These are phyloP conservation scores for Ilex asprella DNA, from an alignment of 257 asterid species.

Conservation along the genomic window DNA sequence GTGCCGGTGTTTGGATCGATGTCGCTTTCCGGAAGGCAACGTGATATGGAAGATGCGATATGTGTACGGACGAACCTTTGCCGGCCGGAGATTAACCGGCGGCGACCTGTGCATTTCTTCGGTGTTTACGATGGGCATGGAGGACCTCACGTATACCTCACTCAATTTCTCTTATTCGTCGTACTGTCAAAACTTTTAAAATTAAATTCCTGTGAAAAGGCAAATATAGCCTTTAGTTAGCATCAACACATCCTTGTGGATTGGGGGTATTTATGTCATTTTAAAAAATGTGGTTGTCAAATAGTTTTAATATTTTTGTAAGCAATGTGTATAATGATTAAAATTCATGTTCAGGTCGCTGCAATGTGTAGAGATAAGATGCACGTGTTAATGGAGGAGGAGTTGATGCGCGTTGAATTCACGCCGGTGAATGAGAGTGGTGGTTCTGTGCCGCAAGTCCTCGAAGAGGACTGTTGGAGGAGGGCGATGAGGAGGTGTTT, in stretches of 20 bases:
- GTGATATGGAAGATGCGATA: slow-evolving; percentile 16
- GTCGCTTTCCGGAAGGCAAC: slow-evolving; percentile 15
- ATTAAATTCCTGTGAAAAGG: no score
- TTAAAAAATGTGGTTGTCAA: no score
- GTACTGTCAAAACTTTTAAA: not conserved
- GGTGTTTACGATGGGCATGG: slow-evolving; percentile 27
- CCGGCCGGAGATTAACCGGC: slow-evolving; percentile 10
- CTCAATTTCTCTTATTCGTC: not conserved
- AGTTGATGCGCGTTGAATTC: slow-evolving; percentile 8
- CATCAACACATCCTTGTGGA: not conserved
- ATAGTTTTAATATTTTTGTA: not conserved
- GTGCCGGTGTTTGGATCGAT: slow-evolving; percentile 15
- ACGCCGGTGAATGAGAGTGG: not conserved
- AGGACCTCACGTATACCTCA: slow-evolving; percentile 10
- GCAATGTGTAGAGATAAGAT: slow-evolving; percentile 15
- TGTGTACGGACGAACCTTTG: slow-evolving; percentile 14
- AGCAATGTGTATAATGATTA: not conserved
- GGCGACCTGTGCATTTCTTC: slow-evolving; percentile 13
- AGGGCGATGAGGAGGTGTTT: slow-evolving; percentile 9
- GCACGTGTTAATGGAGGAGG: slow-evolving; percentile 14
- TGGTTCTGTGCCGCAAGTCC: not conserved
- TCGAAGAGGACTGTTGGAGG: slow-evolving; percentile 1
- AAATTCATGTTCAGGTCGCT: slow-evolving; percentile 13
- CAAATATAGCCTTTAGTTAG: no score
- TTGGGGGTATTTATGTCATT: no score